Base-by-base conservation (phyloP, 305 asterid species). In the Fraxinus latifolia region DNA sequence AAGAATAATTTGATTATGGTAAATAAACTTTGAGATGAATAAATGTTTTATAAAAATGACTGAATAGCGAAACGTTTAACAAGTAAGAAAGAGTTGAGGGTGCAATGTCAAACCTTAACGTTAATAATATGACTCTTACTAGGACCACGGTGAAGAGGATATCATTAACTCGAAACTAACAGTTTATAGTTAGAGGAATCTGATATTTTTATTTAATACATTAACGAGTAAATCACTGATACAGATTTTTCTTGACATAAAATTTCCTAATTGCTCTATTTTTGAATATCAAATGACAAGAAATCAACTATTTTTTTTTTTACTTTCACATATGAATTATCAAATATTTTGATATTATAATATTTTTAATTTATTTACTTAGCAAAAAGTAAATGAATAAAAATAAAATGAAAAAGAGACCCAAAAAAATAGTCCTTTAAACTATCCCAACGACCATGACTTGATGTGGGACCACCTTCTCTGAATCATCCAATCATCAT, bases 401-500 rank as follows among this genome's bases (percentile, higher is more conserved):
- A 8, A 65, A 65, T 65, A 2, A 65, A 65, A 23, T 25, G 2
- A 65, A 25, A 21, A 25, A 60, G 12, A 23, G 29, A 11, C 5
- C 15, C 72, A 23, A 0, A 62, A 62, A 62, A 8, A 11, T 8
- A 68, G 74, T 68, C 12, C 21, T 12, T 29, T 68, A 68, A 70
- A 70, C 75, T 29, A 70, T 14, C 75, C 12, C 75, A 70, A 70
- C 75, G 37, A 70, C 75, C 42, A 5, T 70, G 75, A 31, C 42
- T 70, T 8, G 9, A 25, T 53, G 74, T 72, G 60, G 77, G 82
- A 9, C 78, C 82, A 23, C 7, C 32, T 0, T n/a, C 1, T 14
- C 33, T 5, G 72, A 31, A 50, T 47, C 23, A 71, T 44, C 73
- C 79, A 72, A 80, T 80, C 78, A 72, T 50, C 83, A 29, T 72